Percentiles rank a stretch among this genome's conserved stretches.
Evolutionary conservation across 495 filamentous ascomycete genomes (phyloP).

Genomic region (Penicillium desertorum): DNA sequence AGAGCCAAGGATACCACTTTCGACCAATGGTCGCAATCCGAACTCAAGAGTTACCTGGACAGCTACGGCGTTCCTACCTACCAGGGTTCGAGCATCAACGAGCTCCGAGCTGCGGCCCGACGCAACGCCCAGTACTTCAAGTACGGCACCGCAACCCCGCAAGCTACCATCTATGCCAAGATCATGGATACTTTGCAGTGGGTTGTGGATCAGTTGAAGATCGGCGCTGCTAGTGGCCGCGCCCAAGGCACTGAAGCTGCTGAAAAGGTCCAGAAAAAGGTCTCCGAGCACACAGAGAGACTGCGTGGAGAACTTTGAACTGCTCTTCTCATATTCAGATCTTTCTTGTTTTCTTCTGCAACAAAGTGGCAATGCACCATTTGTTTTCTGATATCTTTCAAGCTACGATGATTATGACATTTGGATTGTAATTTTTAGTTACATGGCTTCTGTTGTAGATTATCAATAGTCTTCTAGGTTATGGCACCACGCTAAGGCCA

Average conservation of each 20-base stretch:
- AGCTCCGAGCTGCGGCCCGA: conserved; percentile 65
- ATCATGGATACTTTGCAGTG: conserved; percentile 60
- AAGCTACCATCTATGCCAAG: conserved; percentile 64
- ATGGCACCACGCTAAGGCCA: too few relatives aligned
- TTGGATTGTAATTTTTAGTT: conserved; percentile 6
- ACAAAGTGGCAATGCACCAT: conserved; percentile 1
- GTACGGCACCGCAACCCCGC: conserved; percentile 69
- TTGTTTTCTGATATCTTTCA: conserved; percentile 6
- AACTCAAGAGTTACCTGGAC: conserved; percentile 79
- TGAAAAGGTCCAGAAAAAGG: conserved; percentile 43
- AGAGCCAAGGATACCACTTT: conserved; percentile 68
- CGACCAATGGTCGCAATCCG: conserved; percentile 77
- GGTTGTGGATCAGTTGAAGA: conserved; percentile 57
- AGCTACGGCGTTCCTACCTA: conserved; percentile 74
- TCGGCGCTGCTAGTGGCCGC: conserved; percentile 63
- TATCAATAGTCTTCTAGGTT: conserved; percentile 13
- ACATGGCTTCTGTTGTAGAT: conserved; percentile 2
- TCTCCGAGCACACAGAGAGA: conserved; percentile 27
- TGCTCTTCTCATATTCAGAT: not conserved
- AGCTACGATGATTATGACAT: conserved; percentile 26
- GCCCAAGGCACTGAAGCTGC: conserved; percentile 56
- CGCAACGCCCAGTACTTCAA: conserved; percentile 73
- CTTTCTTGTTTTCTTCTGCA: not conserved
- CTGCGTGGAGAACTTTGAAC: conserved; percentile 38
- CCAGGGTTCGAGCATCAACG: conserved; percentile 65